phyloP scores from a whole-genome alignment of 129 eudicot genomes.

The Arctium lappa region DNA sequence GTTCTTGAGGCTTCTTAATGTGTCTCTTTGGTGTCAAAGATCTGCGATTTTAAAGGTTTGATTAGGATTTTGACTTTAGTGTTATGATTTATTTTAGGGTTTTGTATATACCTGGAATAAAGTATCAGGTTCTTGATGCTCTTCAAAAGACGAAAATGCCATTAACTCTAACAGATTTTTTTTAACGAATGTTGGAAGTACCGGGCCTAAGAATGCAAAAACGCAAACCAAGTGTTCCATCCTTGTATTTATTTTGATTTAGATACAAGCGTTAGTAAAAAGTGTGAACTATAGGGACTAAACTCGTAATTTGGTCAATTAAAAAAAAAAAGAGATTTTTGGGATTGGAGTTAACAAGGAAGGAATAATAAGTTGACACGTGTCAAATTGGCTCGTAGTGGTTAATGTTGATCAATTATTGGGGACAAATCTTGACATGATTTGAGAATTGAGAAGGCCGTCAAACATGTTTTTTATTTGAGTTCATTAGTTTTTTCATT shows the following conservation, averaged over 20 bases:
- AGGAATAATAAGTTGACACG: not conserved
- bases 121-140: too few species aligned
- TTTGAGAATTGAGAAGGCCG: not conserved
- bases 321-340: not conserved
- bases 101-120: too few species aligned
- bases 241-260: not conserved
- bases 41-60: not conserved
- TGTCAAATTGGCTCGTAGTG: not conserved
- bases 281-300: not conserved
- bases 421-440: not conserved
- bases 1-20: not conserved
- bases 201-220: not conserved
- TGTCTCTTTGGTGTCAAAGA: not conserved
- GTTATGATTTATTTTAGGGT: too few species aligned
- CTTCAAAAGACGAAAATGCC: not conserved
- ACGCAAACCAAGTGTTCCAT: not conserved
- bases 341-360: not conserved
- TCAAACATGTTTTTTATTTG: not conserved
- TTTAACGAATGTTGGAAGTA: not conserved
- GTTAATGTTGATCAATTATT: not conserved
- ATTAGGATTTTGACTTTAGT: not conserved
- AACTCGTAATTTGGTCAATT: not conserved
- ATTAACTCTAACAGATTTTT: too few species aligned
- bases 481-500: too few species aligned
- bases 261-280: not conserved